Base-by-base conservation (phyloP, 352 stramenopile species). In the Pythium angustatum region DNA sequence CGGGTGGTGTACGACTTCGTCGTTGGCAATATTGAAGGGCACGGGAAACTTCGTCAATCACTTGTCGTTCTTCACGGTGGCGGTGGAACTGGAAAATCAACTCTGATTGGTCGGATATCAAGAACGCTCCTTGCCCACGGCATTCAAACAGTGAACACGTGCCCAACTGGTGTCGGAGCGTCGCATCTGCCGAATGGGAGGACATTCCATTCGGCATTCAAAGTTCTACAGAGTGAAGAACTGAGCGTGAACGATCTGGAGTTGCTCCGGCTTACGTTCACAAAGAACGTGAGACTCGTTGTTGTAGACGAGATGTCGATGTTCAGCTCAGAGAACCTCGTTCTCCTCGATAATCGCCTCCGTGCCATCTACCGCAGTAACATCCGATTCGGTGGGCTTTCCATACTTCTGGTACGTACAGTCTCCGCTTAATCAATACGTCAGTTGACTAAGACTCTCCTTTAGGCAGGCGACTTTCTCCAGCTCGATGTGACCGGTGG, bases 261-360 rank as follows among this genome's bases (percentile, higher is more conserved):
- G 15, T 7, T 44, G 1, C 27, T 75, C 19, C 48, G 53, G 0
- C n/a, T 68, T 0, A 69, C 50, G 0, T 72, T 75, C 26, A 68
- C 52, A 0, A 36, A 71, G 36, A n/a, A 24, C 5, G 48, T 68
- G 21, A 19, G 30, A 9, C 33, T 75, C 5, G 55, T 75, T 19
- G 59, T 75, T 0, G 43, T 66, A 0, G 63, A 71, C 15, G 63
- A 75, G 19, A 43, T 76, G 14, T 72, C 64, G 0, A 72, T 76
- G 69, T 15, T 72, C 9, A 53, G 48, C 11, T 14, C 60, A 1
- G 40, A 48, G 15, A 47, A 64, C 30, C 28, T 76, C 1, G 51
- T 63, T 7, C 26, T 76, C 0, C 36, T 76, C 0, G 64, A 72
- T 21, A 12, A 11, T 3, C 44, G 63, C 0, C n/a, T 76, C 15